Evolutionary conservation across 2,329 filamentous ascomycete genomes (phyloP), one percentile per base, ranked within the genome.

Genomic region (Phoma sp.): DNA sequence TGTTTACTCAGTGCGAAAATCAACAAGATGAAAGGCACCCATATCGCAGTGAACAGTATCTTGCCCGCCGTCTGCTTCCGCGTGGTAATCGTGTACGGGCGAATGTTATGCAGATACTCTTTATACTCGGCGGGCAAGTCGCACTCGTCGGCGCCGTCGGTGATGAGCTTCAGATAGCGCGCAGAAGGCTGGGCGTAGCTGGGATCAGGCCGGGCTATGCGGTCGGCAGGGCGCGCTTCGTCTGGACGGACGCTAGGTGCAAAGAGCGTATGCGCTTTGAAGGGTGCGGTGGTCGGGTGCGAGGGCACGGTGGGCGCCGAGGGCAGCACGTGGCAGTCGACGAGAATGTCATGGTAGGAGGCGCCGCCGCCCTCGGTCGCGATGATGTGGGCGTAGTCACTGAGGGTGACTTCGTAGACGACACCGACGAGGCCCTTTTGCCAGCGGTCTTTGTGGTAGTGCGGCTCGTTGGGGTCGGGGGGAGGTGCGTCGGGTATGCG

Each of bases 351-450:
- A 51, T 88, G 80, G 78, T 99, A 99, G n/a, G 87, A 84, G 2
- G 87, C 78, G 15, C 93, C 93, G 26, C 91, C 93, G 45, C 93
- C 93, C 74, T 99, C 95, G 5, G 93, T 97, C 5, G 88, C 88
- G 56, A 98, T 88, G 64, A 99, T 96, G 55, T 85, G 89, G 6
- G 87, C 83, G 72, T 91, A 99, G 77, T 99, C 95, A 36, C 83
- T 75, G 15, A 83, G 78, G 1, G 92, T 96, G 25, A 98, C 91
- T 77, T 98, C 93, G 78, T 99, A 99, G 4, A 98, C 95, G 14
- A 96, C 92, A 20, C 95, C 95, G 33, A 97, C 85, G 2, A 99
- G 83, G 4, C 91, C 91, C 67, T 92, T 93, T 59, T 86, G 79
- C 92, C 92, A 96, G 47, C 77, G 78, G 47, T 83, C 78, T 65